Conservation (phyloP, 192 early-diverging fungal species). For the Phlyctochytrium bullatum region DNA sequence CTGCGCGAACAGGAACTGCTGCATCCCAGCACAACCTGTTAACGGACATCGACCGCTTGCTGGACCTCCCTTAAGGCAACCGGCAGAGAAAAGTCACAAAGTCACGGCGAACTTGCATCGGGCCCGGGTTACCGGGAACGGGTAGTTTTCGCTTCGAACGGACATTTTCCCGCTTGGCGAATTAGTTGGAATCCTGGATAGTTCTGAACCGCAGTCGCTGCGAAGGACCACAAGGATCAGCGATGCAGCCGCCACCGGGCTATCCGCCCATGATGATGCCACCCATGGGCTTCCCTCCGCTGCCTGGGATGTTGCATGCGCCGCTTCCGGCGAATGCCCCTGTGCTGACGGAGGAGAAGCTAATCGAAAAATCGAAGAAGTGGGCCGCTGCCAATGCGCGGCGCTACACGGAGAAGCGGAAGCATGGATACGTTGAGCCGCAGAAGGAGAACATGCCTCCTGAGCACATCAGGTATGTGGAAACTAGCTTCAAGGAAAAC, state of each 20-base stretch:
- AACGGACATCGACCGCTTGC: no score
- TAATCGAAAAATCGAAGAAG: constrained; percentile 80
- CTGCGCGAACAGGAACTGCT: no score
- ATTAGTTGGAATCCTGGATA: no score
- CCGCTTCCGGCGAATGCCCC: constrained; percentile 1
- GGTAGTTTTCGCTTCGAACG: no score
- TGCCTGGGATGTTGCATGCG: constrained; percentile 1
- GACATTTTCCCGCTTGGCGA: no score
- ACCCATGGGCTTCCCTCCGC: neutral
- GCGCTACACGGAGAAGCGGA: constrained; percentile 91
- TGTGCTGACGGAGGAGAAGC: constrained; percentile 40
- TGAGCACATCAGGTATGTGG: constrained; percentile 72
- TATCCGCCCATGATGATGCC: constrained; percentile 1
- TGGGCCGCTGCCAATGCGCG: constrained; percentile 90
- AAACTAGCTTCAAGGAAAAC: neutral
- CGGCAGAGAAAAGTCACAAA: no score
- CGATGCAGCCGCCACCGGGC: neutral
- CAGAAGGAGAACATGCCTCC: constrained; percentile 97
- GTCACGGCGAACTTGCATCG: no score
- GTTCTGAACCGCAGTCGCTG: no score
- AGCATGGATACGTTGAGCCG: constrained; percentile 90
- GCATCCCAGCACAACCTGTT: no score
- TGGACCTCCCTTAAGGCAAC: no score
- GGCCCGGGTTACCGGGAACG: no score
- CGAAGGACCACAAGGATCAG: neutral